These are phyloP conservation scores for Tetrapisispora phaffii DNA, from an alignment of 805 yeast genomes.

Conservation along the genomic window DNA sequence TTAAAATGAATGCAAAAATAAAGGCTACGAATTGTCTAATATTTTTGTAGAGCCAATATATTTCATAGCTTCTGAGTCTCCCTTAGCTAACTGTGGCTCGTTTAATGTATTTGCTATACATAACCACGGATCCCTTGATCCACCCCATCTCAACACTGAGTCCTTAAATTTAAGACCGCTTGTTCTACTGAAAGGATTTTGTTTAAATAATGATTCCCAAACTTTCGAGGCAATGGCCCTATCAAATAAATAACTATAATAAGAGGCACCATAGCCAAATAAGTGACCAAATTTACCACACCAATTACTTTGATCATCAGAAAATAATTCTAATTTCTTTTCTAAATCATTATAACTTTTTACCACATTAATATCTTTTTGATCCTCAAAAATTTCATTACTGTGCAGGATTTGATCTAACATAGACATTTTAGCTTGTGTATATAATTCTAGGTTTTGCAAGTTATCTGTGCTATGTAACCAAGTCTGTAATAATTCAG, in stretches of 20 bases:
- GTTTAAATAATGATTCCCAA: conserved; percentile 62
- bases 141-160: conserved; percentile 84
- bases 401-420: conserved; percentile 73
- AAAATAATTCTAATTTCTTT: conserved; percentile 45
- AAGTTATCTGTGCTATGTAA: conserved; percentile 44
- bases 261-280: conserved; percentile 87
- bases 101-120: conserved; percentile 74
- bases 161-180: conserved; percentile 71
- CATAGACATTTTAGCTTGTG: conserved; percentile 84
- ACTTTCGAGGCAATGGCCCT: conserved; percentile 83
- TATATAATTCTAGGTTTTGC: conserved; percentile 63
- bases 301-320: conserved; percentile 71
- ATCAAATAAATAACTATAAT: conserved; percentile 85
- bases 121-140: conserved; percentile 80
- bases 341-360: conserved; percentile 60
- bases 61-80: conserved; percentile 66
- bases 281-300: conserved; percentile 91
- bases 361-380: conserved; percentile 44
- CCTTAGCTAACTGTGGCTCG: conserved; percentile 46
- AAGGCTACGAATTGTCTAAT: not conserved
- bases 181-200: conserved; percentile 57
- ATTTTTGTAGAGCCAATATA: conserved; percentile 30
- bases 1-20: not conserved
- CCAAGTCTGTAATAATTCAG: conserved; percentile 39
- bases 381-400: conserved; percentile 27